Evolutionary conservation across 495 filamentous ascomycete species (phyloP).

Genomic region (Aspergillus heteromorphus): DNA sequence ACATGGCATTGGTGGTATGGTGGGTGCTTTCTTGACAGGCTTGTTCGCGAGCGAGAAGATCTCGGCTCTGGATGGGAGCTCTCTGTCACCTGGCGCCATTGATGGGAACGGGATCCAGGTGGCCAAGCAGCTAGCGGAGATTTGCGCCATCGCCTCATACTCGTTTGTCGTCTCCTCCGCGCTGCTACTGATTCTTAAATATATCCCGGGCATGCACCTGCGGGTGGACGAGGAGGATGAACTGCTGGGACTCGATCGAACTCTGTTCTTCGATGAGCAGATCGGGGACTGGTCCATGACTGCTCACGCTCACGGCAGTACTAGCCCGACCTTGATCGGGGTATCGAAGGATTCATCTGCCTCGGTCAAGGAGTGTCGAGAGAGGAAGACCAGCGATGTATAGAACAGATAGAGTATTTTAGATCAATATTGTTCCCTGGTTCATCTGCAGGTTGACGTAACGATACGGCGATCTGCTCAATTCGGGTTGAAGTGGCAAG

Average conservation of each 20-base stretch:
- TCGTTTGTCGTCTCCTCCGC: conserved; percentile 50
- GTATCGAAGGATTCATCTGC: conserved; percentile 14
- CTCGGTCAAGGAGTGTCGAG: conserved; percentile 4
- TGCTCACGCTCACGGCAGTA: conserved; percentile 16
- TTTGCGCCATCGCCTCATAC: conserved; percentile 51
- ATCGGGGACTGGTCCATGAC: conserved; percentile 41
- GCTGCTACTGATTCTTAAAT: conserved; percentile 52
- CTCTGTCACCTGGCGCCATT: conserved; percentile 45
- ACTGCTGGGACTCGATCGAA: conserved; percentile 50
- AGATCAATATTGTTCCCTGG: background rate
- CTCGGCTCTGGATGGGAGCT: conserved; percentile 43
- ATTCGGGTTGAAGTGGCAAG: background rate
- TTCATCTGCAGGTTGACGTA: background rate
- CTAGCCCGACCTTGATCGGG: conserved; percentile 18
- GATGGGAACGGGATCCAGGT: conserved; percentile 56
- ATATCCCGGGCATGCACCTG: conserved; percentile 53
- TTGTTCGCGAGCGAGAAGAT: conserved; percentile 51
- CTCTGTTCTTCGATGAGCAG: conserved; percentile 58
- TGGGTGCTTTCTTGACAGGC: conserved; percentile 57
- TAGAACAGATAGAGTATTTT: background rate
- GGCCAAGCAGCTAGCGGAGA: conserved; percentile 54
- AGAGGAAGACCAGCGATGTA: conserved; percentile 4
- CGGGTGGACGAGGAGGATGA: conserved; percentile 52
- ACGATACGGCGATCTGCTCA: background rate
- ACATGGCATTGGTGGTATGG: conserved; percentile 57